Evolutionary conservation across 495 filamentous ascomycete species (phyloP).

Genomic region (Neurospora sp.): DNA sequence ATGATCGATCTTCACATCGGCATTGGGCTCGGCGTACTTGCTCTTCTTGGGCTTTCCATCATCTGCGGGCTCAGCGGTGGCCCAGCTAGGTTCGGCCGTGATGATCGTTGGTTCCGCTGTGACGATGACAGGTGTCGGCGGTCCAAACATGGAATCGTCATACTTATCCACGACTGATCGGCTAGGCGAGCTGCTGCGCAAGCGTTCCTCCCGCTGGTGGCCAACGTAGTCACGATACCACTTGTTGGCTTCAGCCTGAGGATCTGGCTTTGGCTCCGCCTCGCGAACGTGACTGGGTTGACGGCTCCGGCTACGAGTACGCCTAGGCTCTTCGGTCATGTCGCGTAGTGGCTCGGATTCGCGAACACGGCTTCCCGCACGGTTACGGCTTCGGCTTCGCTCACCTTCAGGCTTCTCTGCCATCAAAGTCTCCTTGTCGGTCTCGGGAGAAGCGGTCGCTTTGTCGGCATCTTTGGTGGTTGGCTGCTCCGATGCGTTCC

Average conservation of each 20-base stretch:
- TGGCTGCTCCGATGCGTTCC: slow-evolving; percentile 9
- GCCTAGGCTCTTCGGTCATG: background rate
- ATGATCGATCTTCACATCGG: slow-evolving; percentile 44
- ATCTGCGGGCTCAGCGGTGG: background rate
- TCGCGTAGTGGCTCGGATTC: slow-evolving; percentile 1
- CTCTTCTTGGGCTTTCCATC: slow-evolving; percentile 25
- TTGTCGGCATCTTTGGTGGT: slow-evolving; percentile 24
- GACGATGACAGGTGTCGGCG: slow-evolving; percentile 17
- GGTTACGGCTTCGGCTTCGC: background rate
- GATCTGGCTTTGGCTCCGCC: background rate
- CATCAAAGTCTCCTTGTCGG: slow-evolving; percentile 24
- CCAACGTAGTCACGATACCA: slow-evolving; percentile 33
- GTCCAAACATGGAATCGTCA: slow-evolving; percentile 28
- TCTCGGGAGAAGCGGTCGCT: slow-evolving; percentile 23
- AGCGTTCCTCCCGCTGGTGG: slow-evolving; percentile 24
- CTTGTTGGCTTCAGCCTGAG: slow-evolving; percentile 39
- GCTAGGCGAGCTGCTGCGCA: slow-evolving; percentile 31
- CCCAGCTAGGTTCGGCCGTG: background rate
- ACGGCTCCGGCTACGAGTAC: background rate
- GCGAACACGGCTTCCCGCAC: slow-evolving; percentile 12
- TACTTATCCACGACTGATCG: slow-evolving; percentile 42
- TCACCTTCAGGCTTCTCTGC: slow-evolving; percentile 19
- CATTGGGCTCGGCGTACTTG: slow-evolving; percentile 43
- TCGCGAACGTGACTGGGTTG: background rate
- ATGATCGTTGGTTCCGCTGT: background rate